phyloP scores from a whole-genome alignment of 2,329 filamentous ascomycete genomes.

The Alternaria sp. region DNA sequence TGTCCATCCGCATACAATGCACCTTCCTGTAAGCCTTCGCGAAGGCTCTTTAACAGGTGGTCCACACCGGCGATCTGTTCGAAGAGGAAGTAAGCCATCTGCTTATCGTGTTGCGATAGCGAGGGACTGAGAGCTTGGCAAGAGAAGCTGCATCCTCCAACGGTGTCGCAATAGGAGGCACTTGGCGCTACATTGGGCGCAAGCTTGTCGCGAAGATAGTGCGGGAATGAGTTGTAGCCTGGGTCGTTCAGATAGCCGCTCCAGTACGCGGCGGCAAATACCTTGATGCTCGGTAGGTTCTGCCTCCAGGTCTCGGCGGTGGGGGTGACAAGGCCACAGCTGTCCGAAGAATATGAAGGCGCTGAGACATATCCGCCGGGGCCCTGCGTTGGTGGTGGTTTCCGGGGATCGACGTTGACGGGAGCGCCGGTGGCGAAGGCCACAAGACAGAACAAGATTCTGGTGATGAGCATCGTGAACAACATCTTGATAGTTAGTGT shows the following conservation, averaged over 20 bases:
- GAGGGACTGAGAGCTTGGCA: neutral
- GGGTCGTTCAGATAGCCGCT: neutral
- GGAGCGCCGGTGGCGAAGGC: neutral
- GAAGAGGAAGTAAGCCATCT: conserved; percentile 10
- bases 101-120: neutral
- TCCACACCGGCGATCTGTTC: conserved; percentile 4
- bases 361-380: neutral
- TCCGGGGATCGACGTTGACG: neutral
- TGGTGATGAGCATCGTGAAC: neutral
- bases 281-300: neutral
- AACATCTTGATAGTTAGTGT: neutral
- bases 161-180: neutral
- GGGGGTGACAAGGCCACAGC: neutral
- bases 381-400: neutral
- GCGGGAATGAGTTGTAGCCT: neutral
- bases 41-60: neutral
- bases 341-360: neutral
- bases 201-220: conserved; percentile 1
- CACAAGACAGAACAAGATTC: neutral
- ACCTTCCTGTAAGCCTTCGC: neutral
- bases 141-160: neutral
- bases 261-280: neutral
- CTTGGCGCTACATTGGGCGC: neutral
- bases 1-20: neutral
- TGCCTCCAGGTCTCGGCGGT: neutral